Conservation (phyloP, 2,329 filamentous ascomycete genomes). For the Fusarium camptoceras region DNA sequence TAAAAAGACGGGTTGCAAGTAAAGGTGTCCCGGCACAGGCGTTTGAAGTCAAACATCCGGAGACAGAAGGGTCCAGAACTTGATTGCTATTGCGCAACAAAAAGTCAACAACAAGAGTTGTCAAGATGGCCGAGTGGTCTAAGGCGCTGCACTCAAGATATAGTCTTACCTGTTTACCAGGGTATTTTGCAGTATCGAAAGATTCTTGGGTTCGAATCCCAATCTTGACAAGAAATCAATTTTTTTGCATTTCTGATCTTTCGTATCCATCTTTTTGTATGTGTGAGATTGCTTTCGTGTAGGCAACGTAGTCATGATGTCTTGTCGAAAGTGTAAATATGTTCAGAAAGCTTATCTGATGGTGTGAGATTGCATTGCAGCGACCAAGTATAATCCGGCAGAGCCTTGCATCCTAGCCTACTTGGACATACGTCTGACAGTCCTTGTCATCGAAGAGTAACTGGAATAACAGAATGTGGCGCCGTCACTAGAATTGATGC, state of each 20-base stretch:
- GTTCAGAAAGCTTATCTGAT: not conserved
- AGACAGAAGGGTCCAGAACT: too few species aligned
- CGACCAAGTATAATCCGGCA: not conserved
- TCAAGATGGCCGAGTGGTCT: not conserved
- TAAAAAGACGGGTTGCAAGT: too few species aligned
- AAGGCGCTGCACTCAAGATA: not conserved
- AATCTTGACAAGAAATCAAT: not conserved
- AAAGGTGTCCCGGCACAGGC: too few species aligned
- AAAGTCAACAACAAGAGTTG: too few species aligned
- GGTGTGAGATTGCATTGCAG: not conserved
- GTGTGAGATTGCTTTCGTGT: not conserved
- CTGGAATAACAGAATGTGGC: not conserved
- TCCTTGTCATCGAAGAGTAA: not conserved
- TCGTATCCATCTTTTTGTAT: too few species aligned
- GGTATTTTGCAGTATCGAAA: not conserved
- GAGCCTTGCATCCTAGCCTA: not conserved
- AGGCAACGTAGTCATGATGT: accelerated
- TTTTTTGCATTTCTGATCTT: not conserved
- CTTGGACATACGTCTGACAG: not conserved
- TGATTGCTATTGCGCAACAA: too few species aligned
- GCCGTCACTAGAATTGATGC: not conserved
- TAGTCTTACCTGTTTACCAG: not conserved
- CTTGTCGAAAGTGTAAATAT: not conserved
- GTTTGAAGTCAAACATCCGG: too few species aligned
- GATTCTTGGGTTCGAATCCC: not conserved